Evolutionary conservation across 2,329 filamentous ascomycete genomes (phyloP).

Genomic region (Juglanconis oblonga): DNA sequence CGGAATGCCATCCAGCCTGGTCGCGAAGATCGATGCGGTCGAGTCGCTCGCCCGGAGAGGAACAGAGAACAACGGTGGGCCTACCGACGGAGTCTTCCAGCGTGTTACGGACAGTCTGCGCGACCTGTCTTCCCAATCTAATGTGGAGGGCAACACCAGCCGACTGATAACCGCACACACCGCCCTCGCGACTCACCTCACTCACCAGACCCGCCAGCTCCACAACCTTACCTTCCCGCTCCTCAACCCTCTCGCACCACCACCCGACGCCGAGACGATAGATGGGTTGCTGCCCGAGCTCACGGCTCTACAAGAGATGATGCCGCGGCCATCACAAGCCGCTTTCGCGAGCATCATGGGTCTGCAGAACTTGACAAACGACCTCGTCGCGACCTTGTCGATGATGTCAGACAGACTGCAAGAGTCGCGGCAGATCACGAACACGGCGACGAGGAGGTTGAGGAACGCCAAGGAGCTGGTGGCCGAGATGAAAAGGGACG

Average conservation of each 20-base stretch:
- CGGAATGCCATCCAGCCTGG: constrained; percentile 64
- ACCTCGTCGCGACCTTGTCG: constrained; percentile 76
- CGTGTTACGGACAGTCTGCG: constrained; percentile 67
- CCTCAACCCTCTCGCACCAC: constrained; percentile 64
- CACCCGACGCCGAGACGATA: constrained; percentile 62
- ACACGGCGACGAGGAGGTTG: constrained; percentile 74
- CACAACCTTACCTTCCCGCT: constrained; percentile 71
- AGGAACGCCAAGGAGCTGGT: constrained; percentile 82
- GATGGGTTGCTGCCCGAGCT: constrained; percentile 69
- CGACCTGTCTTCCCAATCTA: constrained; percentile 70
- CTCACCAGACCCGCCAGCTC: constrained; percentile 71
- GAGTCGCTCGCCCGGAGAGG: constrained; percentile 67
- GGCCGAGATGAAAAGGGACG: constrained; percentile 78
- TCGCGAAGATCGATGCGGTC: constrained; percentile 69
- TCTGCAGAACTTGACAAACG: constrained; percentile 67
- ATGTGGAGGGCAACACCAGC: constrained; percentile 68
- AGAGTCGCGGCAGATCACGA: constrained; percentile 87
- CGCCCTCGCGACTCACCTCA: constrained; percentile 70
- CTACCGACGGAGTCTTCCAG: constrained; percentile 63
- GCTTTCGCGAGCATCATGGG: constrained; percentile 65
- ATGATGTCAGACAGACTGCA: constrained; percentile 88
- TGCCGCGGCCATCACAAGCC: constrained; percentile 62
- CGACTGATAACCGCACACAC: constrained; percentile 73
- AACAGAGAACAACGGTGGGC: constrained; percentile 63
- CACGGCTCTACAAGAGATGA: constrained; percentile 59